Percentiles rank a stretch among this genome's conserved stretches.
These are phyloP conservation scores for Heteromeles arbutifolia DNA, from an alignment of 306 rosid genomes.

Conservation along the genomic window DNA sequence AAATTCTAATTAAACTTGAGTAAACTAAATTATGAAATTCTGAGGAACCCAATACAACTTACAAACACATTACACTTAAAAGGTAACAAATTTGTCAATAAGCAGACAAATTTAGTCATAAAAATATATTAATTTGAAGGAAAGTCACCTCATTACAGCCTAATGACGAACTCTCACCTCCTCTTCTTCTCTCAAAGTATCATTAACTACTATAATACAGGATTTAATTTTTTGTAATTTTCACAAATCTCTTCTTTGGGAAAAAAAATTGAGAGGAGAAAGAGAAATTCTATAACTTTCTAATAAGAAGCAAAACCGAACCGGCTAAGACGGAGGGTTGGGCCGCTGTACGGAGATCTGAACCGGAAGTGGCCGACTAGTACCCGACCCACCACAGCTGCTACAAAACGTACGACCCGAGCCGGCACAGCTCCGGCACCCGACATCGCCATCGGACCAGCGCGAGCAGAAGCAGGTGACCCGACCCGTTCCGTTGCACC, in stretches of 20 bases:
- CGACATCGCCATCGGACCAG: slow-evolving; percentile 85
- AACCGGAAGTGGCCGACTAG: slow-evolving; percentile 75
- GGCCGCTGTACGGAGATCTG: slow-evolving; percentile 45
- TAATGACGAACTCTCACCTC: slow-evolving; percentile 1
- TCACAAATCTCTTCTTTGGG: not conserved
- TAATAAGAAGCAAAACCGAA: not conserved
- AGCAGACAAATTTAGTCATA: slow-evolving; percentile 1
- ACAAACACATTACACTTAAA: not conserved
- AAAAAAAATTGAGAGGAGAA: not conserved
- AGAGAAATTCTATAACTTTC: not conserved
- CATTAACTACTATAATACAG: slow-evolving; percentile 20
- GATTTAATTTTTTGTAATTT: not conserved
- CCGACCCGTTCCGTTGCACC: slow-evolving; percentile 83
- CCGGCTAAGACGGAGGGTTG: slow-evolving; percentile 39
- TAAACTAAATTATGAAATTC: not conserved
- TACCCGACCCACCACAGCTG: slow-evolving; percentile 86
- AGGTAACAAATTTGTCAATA: not conserved
- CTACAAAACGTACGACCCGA: slow-evolving; percentile 71
- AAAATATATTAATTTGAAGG: slow-evolving; percentile 1
- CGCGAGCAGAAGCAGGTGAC: slow-evolving; percentile 78
- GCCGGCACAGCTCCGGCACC: slow-evolving; percentile 77
- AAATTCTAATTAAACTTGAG: not conserved
- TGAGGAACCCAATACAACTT: not conserved
- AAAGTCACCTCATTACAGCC: slow-evolving; percentile 20
- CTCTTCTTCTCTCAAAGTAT: slow-evolving; percentile 16